Evolutionary conservation across 208 protist genomes (phyloP).

Genomic region (Acanthamoeba culbertsoni): DNA sequence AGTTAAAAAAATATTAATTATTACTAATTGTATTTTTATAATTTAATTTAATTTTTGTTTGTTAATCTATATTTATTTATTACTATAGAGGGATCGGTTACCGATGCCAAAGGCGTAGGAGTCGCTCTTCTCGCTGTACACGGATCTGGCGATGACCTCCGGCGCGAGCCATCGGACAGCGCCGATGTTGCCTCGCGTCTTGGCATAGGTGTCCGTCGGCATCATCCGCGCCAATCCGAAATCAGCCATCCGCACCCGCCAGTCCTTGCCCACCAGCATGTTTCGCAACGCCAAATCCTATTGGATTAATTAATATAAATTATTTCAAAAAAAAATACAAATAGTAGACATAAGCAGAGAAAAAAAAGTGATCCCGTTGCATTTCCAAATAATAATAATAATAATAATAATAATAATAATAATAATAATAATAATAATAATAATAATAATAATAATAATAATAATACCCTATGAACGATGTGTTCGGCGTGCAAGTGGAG

Average conservation of each 20-base stretch:
- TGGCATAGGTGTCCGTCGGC: conserved; percentile 52
- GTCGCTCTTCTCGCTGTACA: conserved; percentile 49
- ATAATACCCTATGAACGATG: conserved; percentile 63
- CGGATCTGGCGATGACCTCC: conserved; percentile 31
- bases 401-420: no score
- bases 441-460: no score
- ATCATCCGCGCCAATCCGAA: conserved; percentile 50
- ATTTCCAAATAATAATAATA: no score
- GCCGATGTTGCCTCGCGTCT: conserved; percentile 38
- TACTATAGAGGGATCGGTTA: background rate
- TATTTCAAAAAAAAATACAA: background rate
- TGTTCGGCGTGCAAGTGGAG: conserved; percentile 54
- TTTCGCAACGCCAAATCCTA: conserved; percentile 62
- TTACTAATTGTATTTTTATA: background rate
- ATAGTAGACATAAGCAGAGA: background rate
- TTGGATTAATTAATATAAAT: background rate
- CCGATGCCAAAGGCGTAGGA: conserved; percentile 41
- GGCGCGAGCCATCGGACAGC: conserved; percentile 35
- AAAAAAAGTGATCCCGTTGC: background rate
- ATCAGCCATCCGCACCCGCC: conserved; percentile 31
- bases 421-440: no score
- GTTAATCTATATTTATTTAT: background rate
- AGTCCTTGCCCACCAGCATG: conserved; percentile 54
- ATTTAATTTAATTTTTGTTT: background rate
- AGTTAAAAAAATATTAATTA: background rate